phyloP scores from a whole-genome alignment of 495 filamentous ascomycete genomes.

The Diplogelasinospora grovesii region DNA sequence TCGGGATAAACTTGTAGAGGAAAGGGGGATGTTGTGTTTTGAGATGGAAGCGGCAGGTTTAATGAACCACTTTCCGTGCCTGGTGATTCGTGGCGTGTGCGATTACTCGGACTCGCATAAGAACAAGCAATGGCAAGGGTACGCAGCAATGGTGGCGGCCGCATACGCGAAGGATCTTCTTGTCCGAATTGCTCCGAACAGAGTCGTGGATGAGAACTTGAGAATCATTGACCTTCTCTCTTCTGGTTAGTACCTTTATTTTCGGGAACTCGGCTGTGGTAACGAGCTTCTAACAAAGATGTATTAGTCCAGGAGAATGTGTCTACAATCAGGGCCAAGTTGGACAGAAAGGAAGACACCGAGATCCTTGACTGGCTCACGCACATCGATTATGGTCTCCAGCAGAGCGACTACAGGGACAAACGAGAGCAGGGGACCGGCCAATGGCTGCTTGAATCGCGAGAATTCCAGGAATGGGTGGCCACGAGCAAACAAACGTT shows the following conservation, averaged over 20 bases:
- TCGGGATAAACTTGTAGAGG: conserved; percentile 4
- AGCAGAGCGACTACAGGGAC: conserved; percentile 10
- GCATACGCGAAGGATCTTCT: conserved; percentile 20
- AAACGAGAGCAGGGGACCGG: conserved; percentile 27
- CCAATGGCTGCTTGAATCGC: conserved; percentile 31
- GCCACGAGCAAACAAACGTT: conserved; percentile 17
- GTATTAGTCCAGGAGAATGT: neutral
- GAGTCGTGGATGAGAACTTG: conserved; percentile 29
- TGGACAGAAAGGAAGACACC: no score
- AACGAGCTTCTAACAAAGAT: neutral
- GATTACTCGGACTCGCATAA: conserved; percentile 39
- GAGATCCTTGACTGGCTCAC: conserved; percentile 6
- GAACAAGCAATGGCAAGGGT: conserved; percentile 21
- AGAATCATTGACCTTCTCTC: conserved; percentile 25
- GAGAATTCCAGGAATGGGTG: conserved; percentile 27
- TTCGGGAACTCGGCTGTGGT: neutral
- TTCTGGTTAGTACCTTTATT: conserved; percentile 12
- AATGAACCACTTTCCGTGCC: conserved; percentile 14
- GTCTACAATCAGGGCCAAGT: no score
- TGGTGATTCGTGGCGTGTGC: conserved; percentile 34
- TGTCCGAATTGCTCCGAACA: conserved; percentile 20
- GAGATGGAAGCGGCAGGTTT: conserved; percentile 24
- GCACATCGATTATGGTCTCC: conserved; percentile 14
- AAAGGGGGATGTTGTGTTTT: conserved; percentile 12
- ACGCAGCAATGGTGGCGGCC: conserved; percentile 17